Evolutionary conservation across 352 stramenopile species (phyloP), one percentile per base, ranked within the genome.

Genomic region (Phytophthora pseudosyringae): DNA sequence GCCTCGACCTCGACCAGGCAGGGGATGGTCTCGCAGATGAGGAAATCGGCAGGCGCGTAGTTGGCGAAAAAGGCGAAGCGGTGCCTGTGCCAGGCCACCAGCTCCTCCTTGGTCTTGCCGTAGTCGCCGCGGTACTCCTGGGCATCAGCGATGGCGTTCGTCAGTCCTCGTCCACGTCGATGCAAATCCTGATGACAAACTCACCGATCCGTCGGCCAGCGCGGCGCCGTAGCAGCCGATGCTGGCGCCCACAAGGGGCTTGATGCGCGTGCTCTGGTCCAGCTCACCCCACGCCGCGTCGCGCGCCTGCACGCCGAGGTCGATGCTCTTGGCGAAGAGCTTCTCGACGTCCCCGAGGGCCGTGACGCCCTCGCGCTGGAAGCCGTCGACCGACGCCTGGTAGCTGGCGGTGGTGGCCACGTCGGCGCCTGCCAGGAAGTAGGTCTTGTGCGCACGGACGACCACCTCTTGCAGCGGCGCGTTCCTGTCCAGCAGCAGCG

Each of bases 61-160:
- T 64, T 65, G 4, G 72, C 59, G 51, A 97, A 89, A 50, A 90
- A 87, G 47, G 70, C 69, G 25, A 95, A 89, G 63, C 87, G 86
- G 39, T 89, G 73, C 38, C 57, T 73, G 75, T 97, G 88, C 81
- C 85, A 96, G n/a, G 64, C 73, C 26, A 87, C 78, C 33, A 97
- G 72, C 48, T 91, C 77, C 25, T 82, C 69, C 29, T 81, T 80
- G 28, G 64, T 87, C 71, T 83, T 86, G 52, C 60, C 73, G 53
- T 97, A 97, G 64, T 93, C 71, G 5, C 90, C 90, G 11, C 80
- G 84, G 69, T 97, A 97, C 61, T 97, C 90, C 83, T 92, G 49
- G 6, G 25, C 41, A 33, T 38, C 26, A 61, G n/a, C 39, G 21
- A 51, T 40, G 31, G 12, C 12, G n/a, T 58, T 46, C 31, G 29